Base-by-base conservation (phyloP, 495 filamentous ascomycete species). In the Sphaerosporella brunnea region DNA sequence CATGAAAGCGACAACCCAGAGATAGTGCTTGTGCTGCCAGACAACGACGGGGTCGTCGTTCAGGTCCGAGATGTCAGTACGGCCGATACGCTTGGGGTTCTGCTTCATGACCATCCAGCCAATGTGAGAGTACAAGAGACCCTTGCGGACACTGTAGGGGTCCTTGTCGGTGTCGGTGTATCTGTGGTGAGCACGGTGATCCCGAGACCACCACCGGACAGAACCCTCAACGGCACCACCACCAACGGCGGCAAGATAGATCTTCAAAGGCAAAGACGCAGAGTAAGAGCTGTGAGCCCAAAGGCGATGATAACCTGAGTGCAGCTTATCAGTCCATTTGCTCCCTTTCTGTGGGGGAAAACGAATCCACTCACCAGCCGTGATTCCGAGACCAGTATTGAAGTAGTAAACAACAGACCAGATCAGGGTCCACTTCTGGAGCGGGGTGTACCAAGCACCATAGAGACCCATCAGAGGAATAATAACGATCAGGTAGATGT, bases 91-190 rank as follows among this genome's bases (percentile, higher is more conserved):
- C 70, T 84, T 84, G 50, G 84, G 84, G 69, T 92, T 90, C 69
- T 92, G 84, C 72, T 88, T 86, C 74, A 92, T 79, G 55, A 92
- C 68, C 84, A 92, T 92, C 75, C 75, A 79, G 62, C 90, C 90
- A 39, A 97, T 69, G 69, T 97, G 90, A 44, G 84, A 93, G 74
- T 97, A 97, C 57, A 92, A 66, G 21, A 94, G 74, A 52, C 90
- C 90, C 77, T 99, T 99, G 67, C 90, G 84, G 53, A 99, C 92
- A 44, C 83, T 92, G 73, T 96, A 99, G 20, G 92, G 92, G 61
- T 99, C 92, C 70, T 99, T 96, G 45, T 93, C 82, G 59, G 92
- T 99, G 59, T 96, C 92, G 71, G 92, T 97, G 63, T 94, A 96
- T 55, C 92, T 80, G 71, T 99, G 92, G 67, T 99, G 92, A 56